These are phyloP conservation scores for Candida sphagnicola DNA, from an alignment of 805 yeast species.

Conservation along the genomic window DNA sequence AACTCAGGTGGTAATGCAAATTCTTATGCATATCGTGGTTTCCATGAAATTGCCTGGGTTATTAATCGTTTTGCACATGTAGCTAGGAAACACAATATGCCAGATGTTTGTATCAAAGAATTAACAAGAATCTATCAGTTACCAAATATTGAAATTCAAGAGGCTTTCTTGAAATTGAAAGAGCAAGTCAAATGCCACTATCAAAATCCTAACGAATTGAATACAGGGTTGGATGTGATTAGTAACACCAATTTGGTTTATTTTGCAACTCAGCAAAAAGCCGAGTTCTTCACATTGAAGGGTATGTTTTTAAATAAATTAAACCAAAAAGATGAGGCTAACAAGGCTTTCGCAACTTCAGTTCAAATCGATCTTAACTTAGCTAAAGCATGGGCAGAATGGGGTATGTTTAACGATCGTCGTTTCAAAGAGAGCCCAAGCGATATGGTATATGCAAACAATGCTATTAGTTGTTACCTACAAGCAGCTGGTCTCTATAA, in stretches of 20 bases:
- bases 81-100: slow-evolving; percentile 94
- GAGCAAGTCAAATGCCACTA: slow-evolving; percentile 98
- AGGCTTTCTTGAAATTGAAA: slow-evolving; percentile 89
- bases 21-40: slow-evolving; percentile 95
- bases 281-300: slow-evolving; percentile 94
- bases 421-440: slow-evolving; percentile 79
- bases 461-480: slow-evolving; percentile 91
- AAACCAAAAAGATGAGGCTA: slow-evolving; percentile 89
- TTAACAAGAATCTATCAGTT: slow-evolving; percentile 89
- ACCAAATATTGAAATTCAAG: slow-evolving; percentile 97
- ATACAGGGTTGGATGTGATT: slow-evolving; percentile 94
- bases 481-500: slow-evolving; percentile 98
- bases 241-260: slow-evolving; percentile 94
- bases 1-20: slow-evolving; percentile 68
- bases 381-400: slow-evolving; percentile 99
- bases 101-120: slow-evolving; percentile 93
- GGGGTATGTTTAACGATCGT: slow-evolving; percentile 95
- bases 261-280: slow-evolving; percentile 96
- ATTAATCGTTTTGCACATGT: slow-evolving; percentile 98
- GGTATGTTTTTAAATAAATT: slow-evolving; percentile 96
- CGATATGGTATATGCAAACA: slow-evolving; percentile 81
- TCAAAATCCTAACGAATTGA: slow-evolving; percentile 83
- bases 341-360: slow-evolving; percentile 96
- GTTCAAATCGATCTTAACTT: slow-evolving; percentile 91
- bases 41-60: slow-evolving; percentile 99